Evolutionary conservation across 2,329 filamentous ascomycete genomes (phyloP), one percentile per base, ranked within the genome.

Genomic region (Xylaria sp.): DNA sequence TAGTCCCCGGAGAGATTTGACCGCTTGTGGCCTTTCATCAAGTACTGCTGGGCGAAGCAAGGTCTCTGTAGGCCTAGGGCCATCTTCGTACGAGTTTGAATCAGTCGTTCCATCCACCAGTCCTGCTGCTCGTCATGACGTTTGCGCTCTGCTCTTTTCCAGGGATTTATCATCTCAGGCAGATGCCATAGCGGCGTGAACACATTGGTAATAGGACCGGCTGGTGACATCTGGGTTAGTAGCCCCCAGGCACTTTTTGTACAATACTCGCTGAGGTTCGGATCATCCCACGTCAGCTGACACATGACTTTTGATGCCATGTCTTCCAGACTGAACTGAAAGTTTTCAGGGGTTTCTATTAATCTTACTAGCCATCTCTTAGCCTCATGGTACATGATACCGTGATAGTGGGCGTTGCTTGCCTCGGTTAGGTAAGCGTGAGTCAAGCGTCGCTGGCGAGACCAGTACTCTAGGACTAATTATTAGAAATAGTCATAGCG

Each of bases 231-330:
- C 61, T 87, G 85, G 4, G 81, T 86, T 17, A 87, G 76, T 0
- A 87, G 77, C n/a, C 84, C 85, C 85, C 84, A 86, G 1, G 85
- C 85, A 66, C 81, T 84, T 54, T 81, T 81, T 10, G 81, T 85
- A 66, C 82, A 82, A 68, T 83, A 80, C 58, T 81, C 77, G 73
- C 83, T 86, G 44, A 84, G 72, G 47, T 75, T 77, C 6, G 81
- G 79, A 60, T 87, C 83, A 65, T 86, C 85, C 85, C 85, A 87
- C 15, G 83, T 84, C 50, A 87, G 72, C 59, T 81, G 79, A 56
- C 82, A 84, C 83, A 86, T 86, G 61, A 87, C 80, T 73, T 87
- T 87, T n/a, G 85, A 83, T 17, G 84, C 81, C 83, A 86, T 85
- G 68, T 87, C 85, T 70, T 87, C 85, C 5, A 87, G 79, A 0